Conservation (phyloP, 306 rosid genomes). For the Mucuna pruriens region DNA sequence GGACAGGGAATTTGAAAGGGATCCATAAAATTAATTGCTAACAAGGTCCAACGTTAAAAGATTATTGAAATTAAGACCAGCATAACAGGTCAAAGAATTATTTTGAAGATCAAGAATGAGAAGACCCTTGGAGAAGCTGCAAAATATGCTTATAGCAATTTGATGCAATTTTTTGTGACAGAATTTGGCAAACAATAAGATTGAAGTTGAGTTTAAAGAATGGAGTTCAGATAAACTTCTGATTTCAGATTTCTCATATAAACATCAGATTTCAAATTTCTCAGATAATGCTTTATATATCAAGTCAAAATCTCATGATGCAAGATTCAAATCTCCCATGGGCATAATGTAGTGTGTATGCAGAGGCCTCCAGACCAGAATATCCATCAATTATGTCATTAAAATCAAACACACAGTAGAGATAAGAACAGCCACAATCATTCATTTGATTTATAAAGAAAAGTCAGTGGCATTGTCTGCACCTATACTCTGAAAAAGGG, state of each 20-base stretch:
- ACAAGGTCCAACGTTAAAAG: slow-evolving; percentile 55
- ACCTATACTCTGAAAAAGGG: not conserved
- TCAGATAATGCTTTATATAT: no score
- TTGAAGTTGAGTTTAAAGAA: not conserved
- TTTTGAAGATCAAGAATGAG: slow-evolving; percentile 55
- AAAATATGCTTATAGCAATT: slow-evolving; percentile 28
- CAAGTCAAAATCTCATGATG: no score
- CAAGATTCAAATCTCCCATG: not conserved
- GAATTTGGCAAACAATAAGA: not conserved
- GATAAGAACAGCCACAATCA: not conserved
- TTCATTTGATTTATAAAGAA: not conserved
- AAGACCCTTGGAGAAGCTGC: slow-evolving; percentile 51
- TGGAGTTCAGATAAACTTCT: not conserved
- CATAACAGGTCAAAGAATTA: slow-evolving; percentile 46
- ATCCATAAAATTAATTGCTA: slow-evolving; percentile 53
- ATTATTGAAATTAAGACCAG: slow-evolving; percentile 55
- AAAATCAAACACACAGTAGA: no score
- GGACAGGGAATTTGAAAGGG: slow-evolving; percentile 52
- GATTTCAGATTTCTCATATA: not conserved
- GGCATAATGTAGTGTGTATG: not conserved
- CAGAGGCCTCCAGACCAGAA: not conserved
- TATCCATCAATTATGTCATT: not conserved
- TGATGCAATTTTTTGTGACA: not conserved
- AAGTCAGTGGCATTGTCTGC: not conserved
- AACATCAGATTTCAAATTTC: no score